Evolutionary conservation across 768 basidiomycete species (phyloP), one percentile per base, ranked within the genome.

Genomic region (Mycena floridula): DNA sequence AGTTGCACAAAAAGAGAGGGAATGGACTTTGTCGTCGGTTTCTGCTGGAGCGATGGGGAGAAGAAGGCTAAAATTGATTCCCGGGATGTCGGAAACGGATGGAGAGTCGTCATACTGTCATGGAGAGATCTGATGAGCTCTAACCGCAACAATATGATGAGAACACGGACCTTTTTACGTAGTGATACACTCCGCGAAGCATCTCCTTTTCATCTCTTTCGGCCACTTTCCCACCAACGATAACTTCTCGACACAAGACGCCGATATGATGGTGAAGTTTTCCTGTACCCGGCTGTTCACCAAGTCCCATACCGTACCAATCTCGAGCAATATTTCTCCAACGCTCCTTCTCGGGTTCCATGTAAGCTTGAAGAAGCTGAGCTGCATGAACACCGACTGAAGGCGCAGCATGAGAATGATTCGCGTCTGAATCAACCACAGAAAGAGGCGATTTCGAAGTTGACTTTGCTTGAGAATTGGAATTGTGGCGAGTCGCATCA

Each of bases 231-330:
- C 28, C 28, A 9, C 28, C 28, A 22, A 13, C 22, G 32, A 35
- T 18, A 18, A 78, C 80, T 59, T 95, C 92, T 21, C 89, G 75
- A 53, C 86, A 86, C 36, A 99, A 72, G 50, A 95, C 61, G 2
- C 93, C 96, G 12, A 99, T 65, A 56, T 97, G 91, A 58, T 97
- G 93, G 61, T 98, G 96, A 30, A 99, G 66, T 57, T 94, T 84
- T 3, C 96, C 96, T 4, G 84, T 82, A n/a, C 93, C 94, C 1
- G 96, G 96, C 38, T 85, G 88, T 54, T 90, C 89, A 6, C 81
- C 78, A 25, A 99, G 68, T 0, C 93, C 94, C 27, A 79, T 73
- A 15, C 79, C 84, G 60, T 95, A 99, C 96, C 96, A 99, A 23
- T 93, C 90, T 51, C 84, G 69, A 3, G 95, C 93, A 36, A 92